Evolutionary conservation across 306 rosid genomes (phyloP), one percentile per base, ranked within the genome.

Genomic region (Fragaria iinumae): DNA sequence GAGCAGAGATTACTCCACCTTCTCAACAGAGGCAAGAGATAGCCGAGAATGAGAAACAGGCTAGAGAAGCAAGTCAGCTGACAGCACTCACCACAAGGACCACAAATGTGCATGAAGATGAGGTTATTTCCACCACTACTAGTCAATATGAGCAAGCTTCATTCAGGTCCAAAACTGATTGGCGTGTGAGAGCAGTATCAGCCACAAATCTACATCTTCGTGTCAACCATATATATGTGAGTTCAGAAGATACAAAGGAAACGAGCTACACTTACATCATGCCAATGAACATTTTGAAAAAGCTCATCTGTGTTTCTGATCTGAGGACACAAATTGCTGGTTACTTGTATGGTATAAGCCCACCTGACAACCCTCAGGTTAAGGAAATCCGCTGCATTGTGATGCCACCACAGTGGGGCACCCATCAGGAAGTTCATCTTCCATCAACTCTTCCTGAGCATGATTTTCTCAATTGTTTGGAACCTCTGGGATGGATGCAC

Each of bases 131-230:
- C 55, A 92, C 96, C 57, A 95, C 97, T 45, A 95, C 97, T 9
- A 95, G 97, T 88, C 99, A 97, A 13, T 92, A 92, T 76, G 97
- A 95, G 91, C 91, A 90, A 86, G 87, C 92, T 76, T 93, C 92
- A 48, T 92, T 87, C 88, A 93, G 91, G 69, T 92, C 99, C 5
- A 95, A 95, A 87, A 95, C 99, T 53, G 97, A 95, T 79, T 95
- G 99, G 99, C 99, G 97, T 92, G 99, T 95, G 82, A 90, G 99
- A 77, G 97, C 99, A 72, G 92, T 95, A 88, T 95, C 97, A 16
- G 97, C 99, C 66, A 95, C 99, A 45, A 95, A 95, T 77, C 86
- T 95, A 11, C 88, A 92, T 72, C 99, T 95, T 65, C 97, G 99
- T 73, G 99, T 95, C 72, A 95, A 90, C 81, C 97, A 92, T 72